phyloP scores from a whole-genome alignment of 768 basidiomycete species.

The Pleurotus eryngii region DNA sequence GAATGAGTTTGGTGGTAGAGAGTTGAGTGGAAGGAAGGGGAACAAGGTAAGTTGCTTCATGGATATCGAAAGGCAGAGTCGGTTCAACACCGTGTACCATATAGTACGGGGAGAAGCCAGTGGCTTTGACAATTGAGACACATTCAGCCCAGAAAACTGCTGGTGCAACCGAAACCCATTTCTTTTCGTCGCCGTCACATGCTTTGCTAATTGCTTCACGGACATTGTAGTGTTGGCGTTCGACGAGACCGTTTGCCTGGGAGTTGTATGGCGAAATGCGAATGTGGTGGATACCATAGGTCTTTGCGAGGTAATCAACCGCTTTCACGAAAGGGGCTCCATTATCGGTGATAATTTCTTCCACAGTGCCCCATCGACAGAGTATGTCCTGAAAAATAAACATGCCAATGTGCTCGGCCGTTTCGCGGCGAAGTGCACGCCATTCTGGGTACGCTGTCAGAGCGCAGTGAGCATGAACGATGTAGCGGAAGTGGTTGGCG shows the following conservation, averaged over 20 bases:
- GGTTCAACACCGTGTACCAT: slow-evolving; percentile 31
- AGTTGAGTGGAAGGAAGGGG: slow-evolving; percentile 1
- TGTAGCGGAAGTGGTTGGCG: slow-evolving; percentile 19
- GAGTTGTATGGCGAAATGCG: slow-evolving; percentile 35
- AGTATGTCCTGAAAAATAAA: slow-evolving; percentile 32
- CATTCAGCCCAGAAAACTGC: slow-evolving; percentile 30
- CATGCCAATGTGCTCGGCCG: slow-evolving; percentile 17
- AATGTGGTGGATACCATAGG: slow-evolving; percentile 35
- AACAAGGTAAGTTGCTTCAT: slow-evolving; percentile 17
- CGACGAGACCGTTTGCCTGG: slow-evolving; percentile 30
- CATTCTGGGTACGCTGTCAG: slow-evolving; percentile 32
- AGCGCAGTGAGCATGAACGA: slow-evolving; percentile 33
- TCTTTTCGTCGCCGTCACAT: slow-evolving; percentile 18
- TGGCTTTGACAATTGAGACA: slow-evolving; percentile 23
- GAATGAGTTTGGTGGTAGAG: slow-evolving; percentile 11
- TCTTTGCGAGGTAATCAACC: slow-evolving; percentile 14
- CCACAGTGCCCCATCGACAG: slow-evolving; percentile 28
- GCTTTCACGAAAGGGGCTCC: slow-evolving; percentile 27
- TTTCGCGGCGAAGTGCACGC: slow-evolving; percentile 23
- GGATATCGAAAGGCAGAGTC: slow-evolving; percentile 26
- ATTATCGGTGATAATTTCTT: slow-evolving; percentile 38
- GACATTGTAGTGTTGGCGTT: slow-evolving; percentile 15
- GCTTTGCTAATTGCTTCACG: slow-evolving; percentile 27
- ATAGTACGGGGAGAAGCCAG: slow-evolving; percentile 32
- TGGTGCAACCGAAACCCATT: slow-evolving; percentile 27